phyloP scores from a whole-genome alignment of 345 rosid genomes.

The Euphorbia lathyris region DNA sequence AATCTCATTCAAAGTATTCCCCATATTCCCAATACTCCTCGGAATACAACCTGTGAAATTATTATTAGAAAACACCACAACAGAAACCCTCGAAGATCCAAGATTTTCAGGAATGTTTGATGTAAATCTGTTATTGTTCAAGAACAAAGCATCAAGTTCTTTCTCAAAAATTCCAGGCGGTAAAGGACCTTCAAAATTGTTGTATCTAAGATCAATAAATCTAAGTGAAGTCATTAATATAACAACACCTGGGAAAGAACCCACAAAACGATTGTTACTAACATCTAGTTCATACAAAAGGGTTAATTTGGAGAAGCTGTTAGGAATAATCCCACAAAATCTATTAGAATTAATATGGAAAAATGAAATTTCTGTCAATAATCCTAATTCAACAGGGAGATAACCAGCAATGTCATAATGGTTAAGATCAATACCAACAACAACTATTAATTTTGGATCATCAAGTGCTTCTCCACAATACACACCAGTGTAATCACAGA shows the following conservation, averaged over 20 bases:
- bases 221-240: slow-evolving; percentile 6
- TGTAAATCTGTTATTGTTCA: slow-evolving; percentile 18
- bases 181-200: slow-evolving; percentile 20
- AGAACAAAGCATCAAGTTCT: slow-evolving; percentile 20
- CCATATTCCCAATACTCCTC: slow-evolving; percentile 27
- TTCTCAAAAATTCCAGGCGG: slow-evolving; percentile 11
- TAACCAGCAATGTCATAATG: slow-evolving; percentile 20
- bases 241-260: slow-evolving; percentile 10
- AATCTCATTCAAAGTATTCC: slow-evolving; percentile 19
- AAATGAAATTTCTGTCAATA: slow-evolving; percentile 17
- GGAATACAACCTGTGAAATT: slow-evolving; percentile 28
- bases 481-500: slow-evolving; percentile 20
- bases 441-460: neutral
- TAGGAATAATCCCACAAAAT: slow-evolving; percentile 22
- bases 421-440: slow-evolving; percentile 23
- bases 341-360: slow-evolving; percentile 21
- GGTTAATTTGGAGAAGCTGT: slow-evolving; percentile 14
- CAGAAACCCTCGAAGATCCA: slow-evolving; percentile 23
- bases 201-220: slow-evolving; percentile 23
- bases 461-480: slow-evolving; percentile 13
- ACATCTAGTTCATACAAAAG: slow-evolving; percentile 20
- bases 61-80: slow-evolving; percentile 26
- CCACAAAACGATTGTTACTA: slow-evolving; percentile 25
- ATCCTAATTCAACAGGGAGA: slow-evolving; percentile 23
- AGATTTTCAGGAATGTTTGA: slow-evolving; percentile 19